A percentile compares a stretch with the other conserved stretches of the same genome.
Evolutionary conservation across 371 early-diverging fungal genomes (phyloP).

Genomic region (Apophysomyces ossiformis): DNA sequence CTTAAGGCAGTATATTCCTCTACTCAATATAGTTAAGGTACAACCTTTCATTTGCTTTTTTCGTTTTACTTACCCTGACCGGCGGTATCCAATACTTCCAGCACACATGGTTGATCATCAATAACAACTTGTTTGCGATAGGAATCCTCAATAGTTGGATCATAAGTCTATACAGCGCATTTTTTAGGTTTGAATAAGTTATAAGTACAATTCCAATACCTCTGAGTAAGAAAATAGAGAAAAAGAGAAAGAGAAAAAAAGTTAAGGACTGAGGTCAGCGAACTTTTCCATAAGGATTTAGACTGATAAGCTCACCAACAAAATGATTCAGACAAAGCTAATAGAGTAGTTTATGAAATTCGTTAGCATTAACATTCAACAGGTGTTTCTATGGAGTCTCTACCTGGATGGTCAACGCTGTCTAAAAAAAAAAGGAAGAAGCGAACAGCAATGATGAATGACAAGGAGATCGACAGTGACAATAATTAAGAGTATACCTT

Average conservation of each 20-base stretch:
- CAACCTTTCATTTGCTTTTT: background rate
- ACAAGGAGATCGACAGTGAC: background rate
- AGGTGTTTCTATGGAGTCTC: background rate
- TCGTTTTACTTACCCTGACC: conserved; percentile 72
- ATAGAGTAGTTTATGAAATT: background rate
- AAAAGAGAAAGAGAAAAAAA: background rate
- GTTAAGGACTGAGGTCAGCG: too few species aligned
- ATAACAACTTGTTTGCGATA: conserved; percentile 92
- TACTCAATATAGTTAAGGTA: background rate
- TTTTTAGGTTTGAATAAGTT: background rate
- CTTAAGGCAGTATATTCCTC: conserved; percentile 65
- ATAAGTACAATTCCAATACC: background rate
- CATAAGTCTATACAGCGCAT: conserved; percentile 3
- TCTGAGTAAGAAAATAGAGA: background rate
- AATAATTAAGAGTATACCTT: conserved; percentile 36
- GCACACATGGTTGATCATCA: conserved; percentile 90
- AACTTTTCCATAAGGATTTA: too few species aligned
- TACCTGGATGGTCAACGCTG: conserved; percentile 44
- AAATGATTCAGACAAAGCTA: too few species aligned
- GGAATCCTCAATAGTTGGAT: conserved; percentile 13
- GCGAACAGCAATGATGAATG: background rate
- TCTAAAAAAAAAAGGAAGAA: conserved; percentile 17
- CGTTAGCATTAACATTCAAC: conserved; percentile 5
- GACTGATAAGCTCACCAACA: too few species aligned
- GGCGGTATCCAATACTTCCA: conserved; percentile 95